phyloP scores from a whole-genome alignment of 768 basidiomycete species.

The Paxillus involutus region DNA sequence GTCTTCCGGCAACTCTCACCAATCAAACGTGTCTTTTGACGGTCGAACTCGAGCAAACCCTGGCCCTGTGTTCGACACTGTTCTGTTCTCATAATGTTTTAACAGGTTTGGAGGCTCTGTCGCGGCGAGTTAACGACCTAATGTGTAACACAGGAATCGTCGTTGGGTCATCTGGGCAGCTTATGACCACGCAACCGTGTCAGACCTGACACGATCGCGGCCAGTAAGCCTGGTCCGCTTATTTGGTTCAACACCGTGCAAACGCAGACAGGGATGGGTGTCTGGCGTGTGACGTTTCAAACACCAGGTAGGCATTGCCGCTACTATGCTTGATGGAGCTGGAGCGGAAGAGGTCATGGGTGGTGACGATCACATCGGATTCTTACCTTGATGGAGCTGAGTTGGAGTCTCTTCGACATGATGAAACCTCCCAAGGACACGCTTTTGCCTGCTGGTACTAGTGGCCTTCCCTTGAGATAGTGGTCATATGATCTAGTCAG shows the following conservation, averaged over 20 bases:
- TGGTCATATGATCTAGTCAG: no score
- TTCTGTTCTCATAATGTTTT: no score
- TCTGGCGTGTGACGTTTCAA: slow-evolving; percentile 78
- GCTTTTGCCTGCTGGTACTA: background rate
- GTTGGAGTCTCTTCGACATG: slow-evolving; percentile 7
- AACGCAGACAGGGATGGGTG: slow-evolving; percentile 30
- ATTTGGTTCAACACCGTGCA: slow-evolving; percentile 51
- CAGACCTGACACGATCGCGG: slow-evolving; percentile 77
- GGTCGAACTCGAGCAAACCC: no score
- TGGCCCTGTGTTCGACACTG: no score
- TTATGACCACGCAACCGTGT: slow-evolving; percentile 68
- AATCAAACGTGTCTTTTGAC: no score
- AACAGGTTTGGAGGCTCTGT: background rate
- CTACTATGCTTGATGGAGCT: slow-evolving; percentile 45
- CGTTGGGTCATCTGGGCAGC: slow-evolving; percentile 74
- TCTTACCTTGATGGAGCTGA: slow-evolving; percentile 60
- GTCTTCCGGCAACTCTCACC: no score
- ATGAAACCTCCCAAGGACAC: slow-evolving; percentile 1
- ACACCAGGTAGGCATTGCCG: slow-evolving; percentile 57
- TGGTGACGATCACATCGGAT: slow-evolving; percentile 79
- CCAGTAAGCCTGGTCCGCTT: slow-evolving; percentile 59
- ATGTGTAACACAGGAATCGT: slow-evolving; percentile 56
- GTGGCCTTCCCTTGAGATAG: slow-evolving; percentile 7
- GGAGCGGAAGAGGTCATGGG: slow-evolving; percentile 58
- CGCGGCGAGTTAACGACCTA: background rate